A percentile compares a stretch with the other conserved stretches of the same genome.
phyloP scores from a whole-genome alignment of 345 rosid species.

The Boechera divaricarpa region DNA sequence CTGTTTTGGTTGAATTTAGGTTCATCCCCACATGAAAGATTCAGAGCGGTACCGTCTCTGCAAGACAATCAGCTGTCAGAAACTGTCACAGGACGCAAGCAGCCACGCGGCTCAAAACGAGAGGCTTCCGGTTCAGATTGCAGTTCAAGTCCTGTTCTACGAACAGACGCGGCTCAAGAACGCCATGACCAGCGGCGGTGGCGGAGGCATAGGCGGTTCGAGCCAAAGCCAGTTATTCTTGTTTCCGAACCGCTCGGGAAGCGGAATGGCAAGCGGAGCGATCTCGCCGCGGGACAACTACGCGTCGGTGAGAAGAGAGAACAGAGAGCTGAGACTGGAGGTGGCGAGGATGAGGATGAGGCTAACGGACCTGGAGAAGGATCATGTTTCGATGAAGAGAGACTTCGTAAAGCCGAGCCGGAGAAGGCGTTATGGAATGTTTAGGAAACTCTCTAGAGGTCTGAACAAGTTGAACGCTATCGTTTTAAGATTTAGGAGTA shows the following conservation, averaged over 20 bases:
- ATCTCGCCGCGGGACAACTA: slow-evolving; percentile 93
- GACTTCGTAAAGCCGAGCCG: slow-evolving; percentile 72
- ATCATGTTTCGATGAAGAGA: slow-evolving; percentile 93
- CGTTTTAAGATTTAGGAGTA: slow-evolving; percentile 64
- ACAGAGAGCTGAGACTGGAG: slow-evolving; percentile 95
- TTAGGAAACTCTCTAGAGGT: slow-evolving; percentile 76
- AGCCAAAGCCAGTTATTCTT: slow-evolving; percentile 82
- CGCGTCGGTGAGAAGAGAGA: slow-evolving; percentile 97
- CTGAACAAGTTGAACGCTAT: slow-evolving; percentile 73
- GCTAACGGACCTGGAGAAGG: slow-evolving; percentile 90
- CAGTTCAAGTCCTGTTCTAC: slow-evolving; percentile 44
- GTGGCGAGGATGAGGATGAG: slow-evolving; percentile 99
- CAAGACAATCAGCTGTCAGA: slow-evolving; percentile 83
- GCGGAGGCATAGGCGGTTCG: slow-evolving; percentile 5
- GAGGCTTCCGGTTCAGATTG: slow-evolving; percentile 45
- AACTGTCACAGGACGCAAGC: slow-evolving; percentile 48
- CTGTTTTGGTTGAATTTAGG: slow-evolving; percentile 48
- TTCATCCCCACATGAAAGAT: slow-evolving; percentile 91
- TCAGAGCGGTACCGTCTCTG: slow-evolving; percentile 93
- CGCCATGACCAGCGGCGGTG: slow-evolving; percentile 63
- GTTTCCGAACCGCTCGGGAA: slow-evolving; percentile 81
- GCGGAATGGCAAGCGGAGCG: slow-evolving; percentile 95
- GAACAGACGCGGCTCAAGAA: slow-evolving; percentile 69
- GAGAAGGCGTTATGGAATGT: slow-evolving; percentile 51
- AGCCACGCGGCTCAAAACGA: slow-evolving; percentile 50